These are phyloP conservation scores for Plantago major DNA, from an alignment of 257 asterid genomes.

Conservation along the genomic window DNA sequence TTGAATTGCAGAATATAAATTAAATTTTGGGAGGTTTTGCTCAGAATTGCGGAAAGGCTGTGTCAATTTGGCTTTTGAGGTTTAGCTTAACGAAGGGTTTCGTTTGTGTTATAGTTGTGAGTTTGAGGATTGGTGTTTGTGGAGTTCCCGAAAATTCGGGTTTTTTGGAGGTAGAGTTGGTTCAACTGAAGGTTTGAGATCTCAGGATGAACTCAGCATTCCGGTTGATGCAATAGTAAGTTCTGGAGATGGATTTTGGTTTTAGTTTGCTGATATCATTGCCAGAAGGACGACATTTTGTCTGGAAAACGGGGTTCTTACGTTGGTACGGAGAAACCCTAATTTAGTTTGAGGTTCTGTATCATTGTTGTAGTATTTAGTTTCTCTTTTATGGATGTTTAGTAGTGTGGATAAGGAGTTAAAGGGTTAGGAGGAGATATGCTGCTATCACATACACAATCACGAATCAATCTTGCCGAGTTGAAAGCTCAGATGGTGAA, in stretches of 20 bases:
- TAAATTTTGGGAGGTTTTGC: slow-evolving; percentile 34
- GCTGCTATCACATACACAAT: slow-evolving; percentile 74
- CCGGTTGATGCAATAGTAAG: slow-evolving; percentile 22
- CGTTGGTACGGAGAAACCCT: slow-evolving; percentile 43
- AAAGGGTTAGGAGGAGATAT: slow-evolving; percentile 34
- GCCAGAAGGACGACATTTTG: slow-evolving; percentile 33
- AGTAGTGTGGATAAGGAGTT: slow-evolving; percentile 27
- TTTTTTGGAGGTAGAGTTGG: slow-evolving; percentile 71
- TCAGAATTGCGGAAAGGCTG: slow-evolving; percentile 44
- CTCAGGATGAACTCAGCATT: slow-evolving; percentile 34
- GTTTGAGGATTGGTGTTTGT: slow-evolving; percentile 21
- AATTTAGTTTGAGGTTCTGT: slow-evolving; percentile 36
- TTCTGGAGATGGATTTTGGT: slow-evolving; percentile 47
- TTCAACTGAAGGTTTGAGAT: slow-evolving; percentile 48
- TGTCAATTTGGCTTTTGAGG: slow-evolving; percentile 29
- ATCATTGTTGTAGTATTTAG: slow-evolving; percentile 27
- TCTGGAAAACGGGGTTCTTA: slow-evolving; percentile 45
- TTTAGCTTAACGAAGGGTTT: slow-evolving; percentile 29
- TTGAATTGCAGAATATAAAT: slow-evolving; percentile 22
- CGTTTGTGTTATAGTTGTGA: slow-evolving; percentile 22
- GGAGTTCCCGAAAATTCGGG: slow-evolving; percentile 36
- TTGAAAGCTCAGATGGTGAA: slow-evolving; percentile 66
- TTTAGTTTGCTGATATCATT: slow-evolving; percentile 35
- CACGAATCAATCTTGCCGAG: slow-evolving; percentile 73
- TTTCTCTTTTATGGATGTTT: slow-evolving; percentile 46